Conservation (phyloP, 1,284 basidiomycete species). For the Pholiota adiposa region DNA sequence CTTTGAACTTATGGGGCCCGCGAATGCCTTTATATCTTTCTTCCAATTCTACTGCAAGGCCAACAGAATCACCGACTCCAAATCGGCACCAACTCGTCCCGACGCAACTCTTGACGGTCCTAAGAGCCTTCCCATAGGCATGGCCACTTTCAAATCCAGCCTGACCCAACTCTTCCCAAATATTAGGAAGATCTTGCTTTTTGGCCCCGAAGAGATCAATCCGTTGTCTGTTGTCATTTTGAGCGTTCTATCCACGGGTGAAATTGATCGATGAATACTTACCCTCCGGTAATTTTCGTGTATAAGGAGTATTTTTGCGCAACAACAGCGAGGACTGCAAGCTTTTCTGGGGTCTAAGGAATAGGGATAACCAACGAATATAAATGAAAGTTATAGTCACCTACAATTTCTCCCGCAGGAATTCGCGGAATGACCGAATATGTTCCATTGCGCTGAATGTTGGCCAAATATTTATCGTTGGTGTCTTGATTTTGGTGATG, state of each 20-base stretch:
- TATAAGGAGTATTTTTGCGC: constrained; percentile 75
- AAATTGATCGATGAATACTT: neutral
- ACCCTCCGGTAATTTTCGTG: constrained; percentile 61
- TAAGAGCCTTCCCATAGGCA: constrained; percentile 65
- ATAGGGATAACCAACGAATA: neutral
- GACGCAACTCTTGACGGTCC: constrained; percentile 48
- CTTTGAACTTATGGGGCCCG: constrained; percentile 79
- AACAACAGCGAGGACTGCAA: constrained; percentile 72
- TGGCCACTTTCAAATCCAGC: constrained; percentile 81
- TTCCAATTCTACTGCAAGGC: constrained; percentile 74
- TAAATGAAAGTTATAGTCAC: neutral
- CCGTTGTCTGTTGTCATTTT: constrained; percentile 52
- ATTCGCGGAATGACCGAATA: constrained; percentile 79
- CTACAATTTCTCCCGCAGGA: constrained; percentile 59
- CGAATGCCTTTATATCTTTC: constrained; percentile 76
- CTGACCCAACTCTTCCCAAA: constrained; percentile 71
- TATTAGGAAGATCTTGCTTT: constrained; percentile 77
- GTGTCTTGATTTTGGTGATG: constrained; percentile 77
- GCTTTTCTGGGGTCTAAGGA: constrained; percentile 58
- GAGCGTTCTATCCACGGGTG: neutral
- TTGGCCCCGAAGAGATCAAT: constrained; percentile 78
- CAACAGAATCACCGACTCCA: constrained; percentile 78
- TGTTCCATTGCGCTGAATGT: constrained; percentile 77
- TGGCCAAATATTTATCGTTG: constrained; percentile 71
- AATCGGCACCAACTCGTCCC: constrained; percentile 69